Percentiles rank a stretch among this genome's conserved stretches.
Evolutionary conservation across 352 stramenopile species (phyloP).

Genomic region (Phytophthora europaea): DNA sequence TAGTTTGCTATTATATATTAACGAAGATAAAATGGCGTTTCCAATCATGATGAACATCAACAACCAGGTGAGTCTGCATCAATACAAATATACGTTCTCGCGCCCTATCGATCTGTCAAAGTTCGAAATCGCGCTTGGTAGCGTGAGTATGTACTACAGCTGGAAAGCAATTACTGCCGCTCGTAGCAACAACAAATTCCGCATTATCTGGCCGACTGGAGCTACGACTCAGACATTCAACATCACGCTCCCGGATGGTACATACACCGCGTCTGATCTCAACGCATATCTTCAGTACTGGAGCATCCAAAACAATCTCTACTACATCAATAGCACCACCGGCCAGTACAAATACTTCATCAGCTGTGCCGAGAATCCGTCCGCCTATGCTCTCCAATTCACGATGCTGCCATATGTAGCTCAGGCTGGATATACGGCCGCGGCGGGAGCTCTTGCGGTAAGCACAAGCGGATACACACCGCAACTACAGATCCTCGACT

Average conservation of each 20-base stretch:
- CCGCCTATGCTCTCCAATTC: conserved; percentile 25
- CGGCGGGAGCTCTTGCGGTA: too few species aligned
- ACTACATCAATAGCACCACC: conserved; percentile 35
- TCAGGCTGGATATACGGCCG: too few species aligned
- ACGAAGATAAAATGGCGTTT: too few species aligned
- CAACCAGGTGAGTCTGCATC: background rate
- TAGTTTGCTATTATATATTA: too few species aligned
- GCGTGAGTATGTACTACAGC: conserved; percentile 1
- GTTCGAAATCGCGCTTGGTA: conserved; percentile 3
- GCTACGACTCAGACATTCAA: conserved; percentile 31
- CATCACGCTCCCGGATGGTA: conserved; percentile 33
- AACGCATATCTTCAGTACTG: conserved; percentile 38
- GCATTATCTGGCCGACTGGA: conserved; percentile 38
- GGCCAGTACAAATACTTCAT: conserved; percentile 37
- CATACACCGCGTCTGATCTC: conserved; percentile 32
- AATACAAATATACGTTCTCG: too few species aligned
- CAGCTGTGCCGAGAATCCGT: conserved; percentile 26
- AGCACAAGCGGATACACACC: too few species aligned
- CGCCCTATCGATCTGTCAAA: conserved; percentile 1
- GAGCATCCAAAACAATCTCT: conserved; percentile 38
- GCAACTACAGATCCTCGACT: too few species aligned
- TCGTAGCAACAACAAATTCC: conserved; percentile 13
- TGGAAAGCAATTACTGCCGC: conserved; percentile 6
- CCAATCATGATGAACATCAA: background rate
- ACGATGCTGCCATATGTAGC: too few species aligned